These are phyloP conservation scores for Candida railenensis DNA, from an alignment of 805 yeast genomes.

Conservation along the genomic window DNA sequence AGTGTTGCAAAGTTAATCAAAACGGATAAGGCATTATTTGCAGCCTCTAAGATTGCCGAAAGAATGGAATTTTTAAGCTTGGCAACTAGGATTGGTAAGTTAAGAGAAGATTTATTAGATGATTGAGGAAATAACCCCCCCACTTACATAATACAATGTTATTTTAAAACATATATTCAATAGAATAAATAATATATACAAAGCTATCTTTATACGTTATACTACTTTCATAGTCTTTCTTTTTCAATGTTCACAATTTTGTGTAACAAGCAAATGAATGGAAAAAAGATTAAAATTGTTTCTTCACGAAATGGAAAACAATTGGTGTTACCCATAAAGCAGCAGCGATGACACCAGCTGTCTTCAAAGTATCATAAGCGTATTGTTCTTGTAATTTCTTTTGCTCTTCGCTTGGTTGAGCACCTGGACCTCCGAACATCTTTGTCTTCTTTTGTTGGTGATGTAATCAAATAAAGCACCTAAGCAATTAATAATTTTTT, in stretches of 20 bases:
- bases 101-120: conserved; percentile 33
- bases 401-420: conserved; percentile 56
- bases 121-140: no score
- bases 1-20: conserved; percentile 67
- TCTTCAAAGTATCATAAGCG: conserved; percentile 56
- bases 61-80: conserved; percentile 44
- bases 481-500: no score
- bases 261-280: neutral
- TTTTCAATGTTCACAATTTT: no score
- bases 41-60: conserved; percentile 83
- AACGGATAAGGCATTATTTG: conserved; percentile 76
- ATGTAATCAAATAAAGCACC: no score
- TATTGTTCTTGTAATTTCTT: conserved; percentile 64
- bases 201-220: no score
- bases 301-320: conserved; percentile 51
- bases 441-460: no score
- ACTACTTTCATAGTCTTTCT: no score
- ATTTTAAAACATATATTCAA: neutral
- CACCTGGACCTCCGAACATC: conserved; percentile 52
- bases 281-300: conserved; percentile 33
- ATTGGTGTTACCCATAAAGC: conserved; percentile 63
- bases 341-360: conserved; percentile 63
- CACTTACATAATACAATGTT: neutral
- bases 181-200: conserved; percentile 1
- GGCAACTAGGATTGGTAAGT: conserved; percentile 34